These are phyloP conservation scores for Mortierella sp. DNA, from an alignment of 371 early-diverging fungal genomes.

Conservation along the genomic window DNA sequence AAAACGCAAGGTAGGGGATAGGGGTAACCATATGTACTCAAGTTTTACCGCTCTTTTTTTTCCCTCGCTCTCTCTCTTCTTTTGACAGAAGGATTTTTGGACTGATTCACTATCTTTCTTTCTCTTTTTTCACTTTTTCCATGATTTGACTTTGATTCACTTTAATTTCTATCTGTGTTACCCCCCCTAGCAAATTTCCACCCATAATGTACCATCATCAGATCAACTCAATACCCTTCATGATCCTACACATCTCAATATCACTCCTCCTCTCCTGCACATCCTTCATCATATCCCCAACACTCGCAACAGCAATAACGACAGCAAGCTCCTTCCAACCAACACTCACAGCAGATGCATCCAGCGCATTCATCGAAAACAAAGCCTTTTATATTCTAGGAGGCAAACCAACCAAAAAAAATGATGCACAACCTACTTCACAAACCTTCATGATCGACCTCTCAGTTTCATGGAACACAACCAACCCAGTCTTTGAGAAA, in stretches of 20 bases:
- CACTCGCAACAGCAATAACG: neutral
- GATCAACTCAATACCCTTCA: neutral
- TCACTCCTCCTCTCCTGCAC: neutral
- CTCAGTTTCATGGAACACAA: slow-evolving; percentile 1
- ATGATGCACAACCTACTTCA: neutral
- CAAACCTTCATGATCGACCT: slow-evolving; percentile 9
- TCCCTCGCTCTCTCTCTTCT: neutral
- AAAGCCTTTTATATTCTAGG: slow-evolving; percentile 4
- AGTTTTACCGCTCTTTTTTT: slow-evolving; percentile 1
- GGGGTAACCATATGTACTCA: neutral
- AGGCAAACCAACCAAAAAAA: neutral
- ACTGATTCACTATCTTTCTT: neutral
- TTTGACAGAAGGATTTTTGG: neutral
- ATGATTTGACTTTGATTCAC: neutral
- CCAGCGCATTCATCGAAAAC: neutral
- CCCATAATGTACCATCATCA: neutral
- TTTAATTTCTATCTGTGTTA: neutral
- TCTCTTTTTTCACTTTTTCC: neutral
- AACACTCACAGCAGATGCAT: neutral
- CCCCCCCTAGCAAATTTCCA: too few species aligned
- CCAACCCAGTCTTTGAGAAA: neutral
- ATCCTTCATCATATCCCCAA: neutral
- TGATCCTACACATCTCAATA: neutral
- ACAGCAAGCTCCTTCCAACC: slow-evolving; percentile 8
- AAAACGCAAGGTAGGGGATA: neutral